A percentile compares a stretch with the other conserved stretches of the same genome.
Conservation (phyloP, 129 eudicot genomes). For the Ambrosia artemisiifolia region DNA sequence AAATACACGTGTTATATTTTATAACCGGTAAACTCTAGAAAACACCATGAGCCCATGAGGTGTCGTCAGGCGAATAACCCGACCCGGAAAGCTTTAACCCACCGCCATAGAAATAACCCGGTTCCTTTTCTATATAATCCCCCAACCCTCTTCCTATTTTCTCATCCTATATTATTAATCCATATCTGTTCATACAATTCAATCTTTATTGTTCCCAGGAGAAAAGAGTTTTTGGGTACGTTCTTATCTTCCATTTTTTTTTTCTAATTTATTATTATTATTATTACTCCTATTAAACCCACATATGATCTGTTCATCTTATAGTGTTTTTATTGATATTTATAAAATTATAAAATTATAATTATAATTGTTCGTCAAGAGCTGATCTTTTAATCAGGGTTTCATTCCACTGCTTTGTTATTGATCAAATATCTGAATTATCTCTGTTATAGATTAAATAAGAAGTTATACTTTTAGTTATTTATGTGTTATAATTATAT, state of each 20-base stretch:
- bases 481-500: too few relatives aligned
- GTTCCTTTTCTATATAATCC: slow-evolving; percentile 21
- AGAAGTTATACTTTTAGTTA: not conserved
- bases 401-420: not conserved
- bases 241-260: not conserved
- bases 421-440: not conserved
- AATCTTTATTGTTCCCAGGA: not conserved
- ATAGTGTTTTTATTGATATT: not conserved
- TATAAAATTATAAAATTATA: too few relatives aligned
- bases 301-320: not conserved
- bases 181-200: not conserved
- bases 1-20: not conserved
- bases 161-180: not conserved
- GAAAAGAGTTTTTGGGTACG: slow-evolving; percentile 16
- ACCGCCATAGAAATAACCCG: slow-evolving; percentile 35
- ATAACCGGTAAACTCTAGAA: slow-evolving; percentile 24
- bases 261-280: not conserved
- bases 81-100: slow-evolving; percentile 27
- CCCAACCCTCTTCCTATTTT: not conserved
- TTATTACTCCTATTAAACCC: too few relatives aligned
- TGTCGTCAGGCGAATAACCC: slow-evolving; percentile 22
- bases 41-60: not conserved
- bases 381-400: not conserved
- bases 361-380: too few relatives aligned
- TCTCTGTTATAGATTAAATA: not conserved